Percentiles rank a stretch among this genome's conserved stretches.
Conservation (phyloP, 2,329 filamentous ascomycete species). For the Microdochium bolleyi region DNA sequence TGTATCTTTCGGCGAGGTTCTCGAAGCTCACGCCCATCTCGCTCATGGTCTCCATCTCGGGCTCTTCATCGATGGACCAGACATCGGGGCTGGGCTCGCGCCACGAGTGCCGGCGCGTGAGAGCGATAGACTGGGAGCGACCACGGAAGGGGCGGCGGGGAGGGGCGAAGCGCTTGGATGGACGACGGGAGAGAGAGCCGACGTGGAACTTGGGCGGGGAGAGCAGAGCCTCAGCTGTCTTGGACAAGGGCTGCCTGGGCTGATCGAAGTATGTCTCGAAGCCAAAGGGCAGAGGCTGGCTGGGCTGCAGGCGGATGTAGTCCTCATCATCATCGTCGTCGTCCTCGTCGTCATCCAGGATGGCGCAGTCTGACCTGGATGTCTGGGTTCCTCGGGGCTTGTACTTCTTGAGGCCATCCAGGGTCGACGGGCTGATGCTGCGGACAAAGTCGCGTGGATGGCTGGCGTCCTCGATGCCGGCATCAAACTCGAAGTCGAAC, state of each 20-base stretch:
- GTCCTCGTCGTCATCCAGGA: slow-evolving; percentile 32
- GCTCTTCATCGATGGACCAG: slow-evolving; percentile 53
- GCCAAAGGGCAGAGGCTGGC: slow-evolving; percentile 29
- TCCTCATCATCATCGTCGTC: slow-evolving; percentile 35
- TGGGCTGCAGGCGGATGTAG: slow-evolving; percentile 39
- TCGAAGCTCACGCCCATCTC: slow-evolving; percentile 28
- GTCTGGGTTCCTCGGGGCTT: slow-evolving; percentile 22
- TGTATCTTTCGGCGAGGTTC: slow-evolving; percentile 16
- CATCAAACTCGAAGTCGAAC: slow-evolving; percentile 44
- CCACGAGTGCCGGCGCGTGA: slow-evolving; percentile 41
- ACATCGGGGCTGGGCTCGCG: slow-evolving; percentile 51
- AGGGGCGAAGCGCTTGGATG: slow-evolving; percentile 19
- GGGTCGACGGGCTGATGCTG: slow-evolving; percentile 48
- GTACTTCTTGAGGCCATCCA: slow-evolving; percentile 38
- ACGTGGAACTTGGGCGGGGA: slow-evolving; percentile 24
- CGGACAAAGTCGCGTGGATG: slow-evolving; percentile 37
- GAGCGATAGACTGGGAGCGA: slow-evolving; percentile 19
- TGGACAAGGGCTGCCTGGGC: slow-evolving; percentile 19
- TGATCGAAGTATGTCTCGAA: slow-evolving; percentile 34
- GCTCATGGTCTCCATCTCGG: slow-evolving; percentile 42
- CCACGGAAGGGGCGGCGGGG: slow-evolving; percentile 20
- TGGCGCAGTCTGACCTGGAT: slow-evolving; percentile 32
- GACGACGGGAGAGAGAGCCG: slow-evolving; percentile 16
- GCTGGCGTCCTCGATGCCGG: slow-evolving; percentile 45
- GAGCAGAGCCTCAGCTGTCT: slow-evolving; percentile 19